A percentile compares a stretch with the other conserved stretches of the same genome.
These are phyloP conservation scores for Cladobotryum mycophilum DNA, from an alignment of 2,329 filamentous ascomycete species.

Conservation along the genomic window DNA sequence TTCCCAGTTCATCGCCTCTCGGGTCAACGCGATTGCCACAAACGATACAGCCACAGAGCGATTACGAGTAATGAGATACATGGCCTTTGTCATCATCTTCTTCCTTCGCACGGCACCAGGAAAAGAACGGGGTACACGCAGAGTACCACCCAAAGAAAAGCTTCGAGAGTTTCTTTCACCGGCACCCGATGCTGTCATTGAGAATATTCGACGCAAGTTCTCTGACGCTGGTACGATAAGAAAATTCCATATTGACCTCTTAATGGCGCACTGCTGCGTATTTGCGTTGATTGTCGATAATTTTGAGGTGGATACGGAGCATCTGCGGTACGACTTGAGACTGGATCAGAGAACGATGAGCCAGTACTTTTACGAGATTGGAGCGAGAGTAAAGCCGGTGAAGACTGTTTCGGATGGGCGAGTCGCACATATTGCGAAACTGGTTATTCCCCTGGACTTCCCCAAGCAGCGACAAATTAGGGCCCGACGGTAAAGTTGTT, in stretches of 20 bases:
- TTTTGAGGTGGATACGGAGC: slow-evolving; percentile 64
- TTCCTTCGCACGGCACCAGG: slow-evolving; percentile 42
- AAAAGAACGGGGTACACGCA: slow-evolving; percentile 40
- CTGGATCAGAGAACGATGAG: slow-evolving; percentile 65
- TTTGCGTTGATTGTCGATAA: slow-evolving; percentile 67
- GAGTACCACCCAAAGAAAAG: slow-evolving; percentile 56
- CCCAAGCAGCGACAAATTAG: slow-evolving; percentile 51
- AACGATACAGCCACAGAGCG: slow-evolving; percentile 47
- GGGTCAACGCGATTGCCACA: slow-evolving; percentile 48
- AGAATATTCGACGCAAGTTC: slow-evolving; percentile 64
- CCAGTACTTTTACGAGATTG: slow-evolving; percentile 70
- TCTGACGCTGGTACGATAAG: slow-evolving; percentile 57
- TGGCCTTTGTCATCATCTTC: slow-evolving; percentile 52
- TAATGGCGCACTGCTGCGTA: slow-evolving; percentile 67
- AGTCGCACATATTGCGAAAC: slow-evolving; percentile 53
- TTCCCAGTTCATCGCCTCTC: slow-evolving; percentile 60
- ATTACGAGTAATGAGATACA: slow-evolving; percentile 54
- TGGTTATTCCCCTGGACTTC: slow-evolving; percentile 76
- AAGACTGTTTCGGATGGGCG: slow-evolving; percentile 57
- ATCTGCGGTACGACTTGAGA: slow-evolving; percentile 65
- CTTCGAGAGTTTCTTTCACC: slow-evolving; percentile 50
- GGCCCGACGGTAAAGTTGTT: slow-evolving; percentile 17
- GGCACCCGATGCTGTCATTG: slow-evolving; percentile 56
- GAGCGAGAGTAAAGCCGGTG: slow-evolving; percentile 57
- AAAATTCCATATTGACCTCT: slow-evolving; percentile 64